These are phyloP conservation scores for Sclerotinia sclerotiorum DNA, from an alignment of 2,329 filamentous ascomycete genomes.

Conservation along the genomic window DNA sequence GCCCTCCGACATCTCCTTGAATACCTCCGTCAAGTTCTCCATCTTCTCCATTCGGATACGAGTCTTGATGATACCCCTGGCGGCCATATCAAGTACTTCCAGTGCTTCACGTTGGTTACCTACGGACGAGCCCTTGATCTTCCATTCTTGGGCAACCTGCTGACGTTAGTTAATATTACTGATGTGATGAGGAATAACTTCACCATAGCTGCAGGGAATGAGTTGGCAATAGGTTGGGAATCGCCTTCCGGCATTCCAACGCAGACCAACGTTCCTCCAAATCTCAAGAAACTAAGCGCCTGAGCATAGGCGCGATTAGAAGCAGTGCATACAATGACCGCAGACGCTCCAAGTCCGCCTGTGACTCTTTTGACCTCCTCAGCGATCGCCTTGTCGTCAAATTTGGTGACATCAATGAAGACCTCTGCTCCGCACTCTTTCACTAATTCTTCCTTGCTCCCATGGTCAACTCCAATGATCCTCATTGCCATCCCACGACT, in stretches of 20 bases:
- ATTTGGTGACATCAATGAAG: constrained; percentile 62
- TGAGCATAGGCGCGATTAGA: constrained; percentile 53
- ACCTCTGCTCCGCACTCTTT: constrained; percentile 62
- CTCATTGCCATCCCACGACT: constrained; percentile 60
- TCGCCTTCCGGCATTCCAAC: constrained; percentile 52
- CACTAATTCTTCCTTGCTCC: constrained; percentile 58
- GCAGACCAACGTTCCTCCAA: constrained; percentile 52
- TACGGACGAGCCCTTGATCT: constrained; percentile 52
- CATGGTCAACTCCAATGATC: constrained; percentile 65
- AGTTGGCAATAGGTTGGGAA: constrained; percentile 46
- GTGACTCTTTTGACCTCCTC: constrained; percentile 58
- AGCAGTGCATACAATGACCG: constrained; percentile 55
- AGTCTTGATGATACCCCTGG: constrained; percentile 49
- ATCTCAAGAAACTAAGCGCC: constrained; percentile 48
- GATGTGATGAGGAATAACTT: not conserved
- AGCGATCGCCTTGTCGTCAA: constrained; percentile 50
- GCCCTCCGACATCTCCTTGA: constrained; percentile 47
- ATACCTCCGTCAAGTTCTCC: constrained; percentile 48
- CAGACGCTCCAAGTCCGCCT: constrained; percentile 58
- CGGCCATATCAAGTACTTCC: constrained; percentile 50
- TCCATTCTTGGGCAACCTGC: constrained; percentile 44
- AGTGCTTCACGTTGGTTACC: constrained; percentile 52
- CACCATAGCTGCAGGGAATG: constrained; percentile 44
- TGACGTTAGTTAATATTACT: constrained; percentile 14
- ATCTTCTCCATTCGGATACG: constrained; percentile 49